These are phyloP conservation scores for Bipolaris victoriae DNA, from an alignment of 2,329 filamentous ascomycete genomes.

Conservation along the genomic window DNA sequence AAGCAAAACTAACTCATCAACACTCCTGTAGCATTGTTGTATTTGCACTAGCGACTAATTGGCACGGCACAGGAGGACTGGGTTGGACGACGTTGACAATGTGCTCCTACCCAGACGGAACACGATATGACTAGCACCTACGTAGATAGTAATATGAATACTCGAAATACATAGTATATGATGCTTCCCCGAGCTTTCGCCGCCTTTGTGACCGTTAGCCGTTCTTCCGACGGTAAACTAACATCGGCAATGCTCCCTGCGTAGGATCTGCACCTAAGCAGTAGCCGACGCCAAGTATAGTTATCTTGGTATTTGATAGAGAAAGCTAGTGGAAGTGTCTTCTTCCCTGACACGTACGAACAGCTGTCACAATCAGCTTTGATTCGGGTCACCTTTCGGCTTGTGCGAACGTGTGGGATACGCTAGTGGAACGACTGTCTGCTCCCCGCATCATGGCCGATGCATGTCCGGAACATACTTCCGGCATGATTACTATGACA, in stretches of 20 bases:
- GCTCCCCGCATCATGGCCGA: conserved; percentile 20
- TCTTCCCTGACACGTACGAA: neutral
- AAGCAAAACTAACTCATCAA: conserved; percentile 4
- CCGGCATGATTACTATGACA: conserved; percentile 4
- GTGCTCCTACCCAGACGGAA: conserved; percentile 2
- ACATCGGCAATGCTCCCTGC: neutral
- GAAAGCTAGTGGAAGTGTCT: neutral
- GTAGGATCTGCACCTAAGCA: neutral
- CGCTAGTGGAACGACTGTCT: conserved; percentile 9
- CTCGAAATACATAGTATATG: neutral
- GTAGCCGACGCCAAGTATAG: neutral
- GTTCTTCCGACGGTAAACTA: neutral
- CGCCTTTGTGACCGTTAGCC: neutral
- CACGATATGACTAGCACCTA: conserved; percentile 16
- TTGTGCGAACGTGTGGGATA: neutral
- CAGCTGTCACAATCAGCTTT: neutral
- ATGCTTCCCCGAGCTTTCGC: neutral
- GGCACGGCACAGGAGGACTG: neutral
- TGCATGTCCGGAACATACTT: conserved; percentile 15
- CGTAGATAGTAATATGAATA: conserved; percentile 28
- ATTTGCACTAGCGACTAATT: neutral
- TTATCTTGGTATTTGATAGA: neutral
- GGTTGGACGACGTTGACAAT: neutral
- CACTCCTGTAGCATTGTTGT: neutral
- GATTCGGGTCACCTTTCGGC: conserved; percentile 4